Conservation (phyloP, 139 green algal species). For the Marvania coccoides region DNA sequence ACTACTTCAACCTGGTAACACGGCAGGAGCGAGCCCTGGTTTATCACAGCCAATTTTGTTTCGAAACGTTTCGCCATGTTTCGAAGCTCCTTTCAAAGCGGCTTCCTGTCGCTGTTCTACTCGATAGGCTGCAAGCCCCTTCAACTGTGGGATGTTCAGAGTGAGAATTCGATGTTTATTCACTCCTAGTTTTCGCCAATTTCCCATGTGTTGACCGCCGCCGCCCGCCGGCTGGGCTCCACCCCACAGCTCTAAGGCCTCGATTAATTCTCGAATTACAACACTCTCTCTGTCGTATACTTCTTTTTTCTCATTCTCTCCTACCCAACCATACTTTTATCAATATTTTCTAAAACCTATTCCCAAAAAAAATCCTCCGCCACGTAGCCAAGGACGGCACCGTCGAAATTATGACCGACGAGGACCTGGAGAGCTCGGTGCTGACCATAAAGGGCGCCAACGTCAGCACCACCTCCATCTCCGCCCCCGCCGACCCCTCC, state of each 20-base stretch:
- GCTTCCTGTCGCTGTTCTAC: conserved; percentile 94
- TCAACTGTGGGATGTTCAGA: conserved; percentile 91
- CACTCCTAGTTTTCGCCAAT: no score
- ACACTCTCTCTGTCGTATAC: no score
- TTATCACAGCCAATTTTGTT: neutral
- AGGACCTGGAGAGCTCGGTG: conserved; percentile 91
- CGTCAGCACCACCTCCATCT: conserved; percentile 87
- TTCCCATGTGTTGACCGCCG: neutral
- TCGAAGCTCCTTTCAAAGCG: conserved; percentile 77
- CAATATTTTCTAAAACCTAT: no score
- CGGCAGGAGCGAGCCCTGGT: no score
- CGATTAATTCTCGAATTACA: no score
- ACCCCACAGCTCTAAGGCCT: no score
- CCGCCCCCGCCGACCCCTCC: conserved; percentile 78
- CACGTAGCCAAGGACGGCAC: conserved; percentile 83
- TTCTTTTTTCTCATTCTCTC: no score
- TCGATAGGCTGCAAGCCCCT: conserved; percentile 92
- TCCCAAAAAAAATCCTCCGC: no score
- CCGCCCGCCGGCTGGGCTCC: neutral
- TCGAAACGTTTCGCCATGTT: conserved; percentile 51
- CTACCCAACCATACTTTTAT: no score
- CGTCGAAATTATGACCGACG: conserved; percentile 93
- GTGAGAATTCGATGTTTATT: conserved; percentile 20
- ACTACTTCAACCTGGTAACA: no score
- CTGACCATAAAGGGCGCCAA: conserved; percentile 90